Percentiles rank a stretch among this genome's conserved stretches.
phyloP scores from a whole-genome alignment of 768 basidiomycete species.

The Fibroporia radiculosa region DNA sequence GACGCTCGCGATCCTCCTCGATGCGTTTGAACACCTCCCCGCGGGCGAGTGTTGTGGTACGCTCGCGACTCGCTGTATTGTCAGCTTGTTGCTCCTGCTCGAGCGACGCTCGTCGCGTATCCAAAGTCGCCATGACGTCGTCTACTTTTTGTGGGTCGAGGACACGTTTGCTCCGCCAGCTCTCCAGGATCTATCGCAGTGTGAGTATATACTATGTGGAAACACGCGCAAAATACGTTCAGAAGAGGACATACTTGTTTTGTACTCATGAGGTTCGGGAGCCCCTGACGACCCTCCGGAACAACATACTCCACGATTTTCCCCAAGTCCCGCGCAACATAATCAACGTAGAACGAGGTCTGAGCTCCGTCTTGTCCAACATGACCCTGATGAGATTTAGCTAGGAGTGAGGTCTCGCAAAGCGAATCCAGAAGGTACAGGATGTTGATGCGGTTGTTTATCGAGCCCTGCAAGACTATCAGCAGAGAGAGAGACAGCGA shows the following conservation, averaged over 20 bases:
- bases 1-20: slow-evolving; percentile 88
- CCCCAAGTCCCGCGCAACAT: slow-evolving; percentile 67
- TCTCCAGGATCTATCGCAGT: slow-evolving; percentile 70
- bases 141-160: slow-evolving; percentile 76
- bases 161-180: slow-evolving; percentile 80
- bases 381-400: slow-evolving; percentile 47
- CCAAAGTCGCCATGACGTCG: slow-evolving; percentile 51
- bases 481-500: not conserved
- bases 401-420: slow-evolving; percentile 69
- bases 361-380: slow-evolving; percentile 29
- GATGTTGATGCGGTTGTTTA: slow-evolving; percentile 91
- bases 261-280: slow-evolving; percentile 81
- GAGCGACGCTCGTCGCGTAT: slow-evolving; percentile 31
- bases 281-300: slow-evolving; percentile 77
- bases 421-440: slow-evolving; percentile 86
- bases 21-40: slow-evolving; percentile 79
- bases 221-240: not conserved
- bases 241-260: slow-evolving; percentile 56
- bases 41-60: slow-evolving; percentile 24
- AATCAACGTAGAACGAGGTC: slow-evolving; percentile 63
- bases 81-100: slow-evolving; percentile 4
- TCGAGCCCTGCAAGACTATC: slow-evolving; percentile 40
- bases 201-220: too few species aligned
- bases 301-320: slow-evolving; percentile 83
- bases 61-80: slow-evolving; percentile 17